These are phyloP conservation scores for Vigna radiata DNA, from an alignment of 306 rosid species.

Conservation along the genomic window DNA sequence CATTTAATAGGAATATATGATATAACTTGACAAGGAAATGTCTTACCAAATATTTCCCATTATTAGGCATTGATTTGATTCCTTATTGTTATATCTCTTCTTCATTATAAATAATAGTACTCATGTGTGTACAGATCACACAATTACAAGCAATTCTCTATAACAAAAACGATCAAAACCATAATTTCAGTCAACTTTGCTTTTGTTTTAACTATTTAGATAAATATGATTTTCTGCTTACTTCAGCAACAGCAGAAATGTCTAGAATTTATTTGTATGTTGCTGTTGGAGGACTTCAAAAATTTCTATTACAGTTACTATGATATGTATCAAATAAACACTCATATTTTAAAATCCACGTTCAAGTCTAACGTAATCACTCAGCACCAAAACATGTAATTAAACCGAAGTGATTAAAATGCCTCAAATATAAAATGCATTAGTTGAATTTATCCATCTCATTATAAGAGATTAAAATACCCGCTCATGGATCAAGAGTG, in stretches of 20 bases:
- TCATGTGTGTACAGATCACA: no score
- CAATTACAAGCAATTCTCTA: no score
- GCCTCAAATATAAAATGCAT: slow-evolving; percentile 29
- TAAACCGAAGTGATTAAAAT: slow-evolving; percentile 31
- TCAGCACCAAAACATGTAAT: slow-evolving; percentile 23
- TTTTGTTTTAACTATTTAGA: slow-evolving; percentile 26
- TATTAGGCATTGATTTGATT: no score
- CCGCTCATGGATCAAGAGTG: slow-evolving; percentile 75
- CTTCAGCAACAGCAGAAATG: slow-evolving; percentile 36
- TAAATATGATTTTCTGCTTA: slow-evolving; percentile 27
- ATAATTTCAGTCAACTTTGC: slow-evolving; percentile 19
- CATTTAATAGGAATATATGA: no score
- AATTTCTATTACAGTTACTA: slow-evolving; percentile 1
- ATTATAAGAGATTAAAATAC: slow-evolving; percentile 49
- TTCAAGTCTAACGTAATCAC: slow-evolving; percentile 7
- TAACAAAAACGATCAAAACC: slow-evolving; percentile 22
- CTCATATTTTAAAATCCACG: slow-evolving; percentile 7
- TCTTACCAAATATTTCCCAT: no score
- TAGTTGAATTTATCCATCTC: slow-evolving; percentile 4
- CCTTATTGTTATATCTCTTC: no score
- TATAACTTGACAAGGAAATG: no score
- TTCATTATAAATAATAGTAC: no score
- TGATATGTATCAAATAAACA: slow-evolving; percentile 18
- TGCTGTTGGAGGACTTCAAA: slow-evolving; percentile 1
- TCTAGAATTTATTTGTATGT: slow-evolving; percentile 4